Percentiles rank a stretch among this genome's conserved stretches.
These are phyloP conservation scores for Millerozyma miso DNA, from an alignment of 805 yeast species.

Conservation along the genomic window DNA sequence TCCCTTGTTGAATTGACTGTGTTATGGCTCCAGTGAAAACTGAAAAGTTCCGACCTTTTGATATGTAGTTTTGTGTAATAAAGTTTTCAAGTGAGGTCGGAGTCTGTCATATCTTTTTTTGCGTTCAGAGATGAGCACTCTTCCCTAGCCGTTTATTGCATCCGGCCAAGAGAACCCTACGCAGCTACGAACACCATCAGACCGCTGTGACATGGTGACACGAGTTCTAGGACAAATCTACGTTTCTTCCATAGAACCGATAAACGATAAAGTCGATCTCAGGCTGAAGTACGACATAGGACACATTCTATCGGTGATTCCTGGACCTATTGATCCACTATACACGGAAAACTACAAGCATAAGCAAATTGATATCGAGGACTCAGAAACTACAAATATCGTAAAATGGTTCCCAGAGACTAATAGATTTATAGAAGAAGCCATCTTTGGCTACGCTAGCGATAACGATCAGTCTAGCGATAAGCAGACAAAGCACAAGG, in stretches of 20 bases:
- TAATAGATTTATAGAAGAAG: constrained; percentile 62
- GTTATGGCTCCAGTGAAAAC: too few species aligned
- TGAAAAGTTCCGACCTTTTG: too few species aligned
- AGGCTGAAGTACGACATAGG: constrained; percentile 52
- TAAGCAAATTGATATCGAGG: constrained; percentile 67
- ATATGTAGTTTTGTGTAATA: too few species aligned
- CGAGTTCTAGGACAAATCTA: constrained; percentile 71
- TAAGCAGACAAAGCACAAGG: constrained; percentile 27
- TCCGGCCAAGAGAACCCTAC: too few species aligned
- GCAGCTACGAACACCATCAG: too few species aligned
- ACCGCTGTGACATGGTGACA: not conserved
- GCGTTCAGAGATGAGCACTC: too few species aligned
- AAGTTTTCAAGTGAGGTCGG: too few species aligned
- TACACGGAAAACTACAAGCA: constrained; percentile 46
- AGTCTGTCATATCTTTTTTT: too few species aligned
- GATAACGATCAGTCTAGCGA: constrained; percentile 6
- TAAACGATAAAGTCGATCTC: constrained; percentile 51
- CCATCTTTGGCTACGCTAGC: constrained; percentile 36
- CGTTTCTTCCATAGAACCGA: constrained; percentile 68
- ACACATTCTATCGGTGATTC: constrained; percentile 67
- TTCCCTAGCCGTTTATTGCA: too few species aligned
- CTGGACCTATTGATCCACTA: constrained; percentile 55
- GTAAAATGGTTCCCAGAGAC: constrained; percentile 57
- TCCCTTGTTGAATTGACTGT: too few species aligned
- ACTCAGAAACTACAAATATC: constrained; percentile 63